These are phyloP conservation scores for Physaria fendleri DNA, from an alignment of 345 rosid species.

Conservation along the genomic window DNA sequence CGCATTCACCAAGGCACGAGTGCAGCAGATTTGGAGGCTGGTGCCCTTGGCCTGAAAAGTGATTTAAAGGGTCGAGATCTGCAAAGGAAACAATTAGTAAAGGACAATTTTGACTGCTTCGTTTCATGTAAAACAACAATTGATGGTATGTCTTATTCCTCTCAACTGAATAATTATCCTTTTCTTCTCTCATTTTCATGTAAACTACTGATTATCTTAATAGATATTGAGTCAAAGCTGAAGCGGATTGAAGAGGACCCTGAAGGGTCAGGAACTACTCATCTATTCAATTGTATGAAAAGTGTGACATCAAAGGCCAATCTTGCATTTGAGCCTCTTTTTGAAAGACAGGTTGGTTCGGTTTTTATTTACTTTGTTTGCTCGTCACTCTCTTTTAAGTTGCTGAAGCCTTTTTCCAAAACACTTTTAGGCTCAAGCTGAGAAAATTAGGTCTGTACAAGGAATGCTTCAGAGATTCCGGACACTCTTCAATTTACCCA, in stretches of 20 bases:
- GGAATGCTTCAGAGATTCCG: conserved; percentile 98
- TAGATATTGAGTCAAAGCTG: conserved; percentile 91
- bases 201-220: conserved; percentile 4
- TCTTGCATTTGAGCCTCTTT: conserved; percentile 86
- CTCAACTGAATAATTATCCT: neutral
- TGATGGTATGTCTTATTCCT: conserved; percentile 57
- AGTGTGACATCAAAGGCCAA: conserved; percentile 72
- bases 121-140: conserved; percentile 98
- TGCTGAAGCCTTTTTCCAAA: conserved; percentile 10
- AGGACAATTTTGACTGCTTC: conserved; percentile 95
- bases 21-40: conserved; percentile 83
- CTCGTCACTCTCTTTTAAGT: conserved; percentile 16
- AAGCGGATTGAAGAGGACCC: conserved; percentile 93
- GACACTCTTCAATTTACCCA: conserved; percentile 89
- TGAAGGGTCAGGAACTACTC: conserved; percentile 92
- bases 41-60: conserved; percentile 86
- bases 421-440: conserved; percentile 76
- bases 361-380: neutral
- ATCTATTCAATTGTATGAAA: conserved; percentile 67
- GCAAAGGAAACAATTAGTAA: conserved; percentile 88
- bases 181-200: conserved; percentile 19
- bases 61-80: conserved; percentile 88
- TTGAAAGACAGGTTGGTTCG: conserved; percentile 94
- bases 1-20: conserved; percentile 74
- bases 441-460: conserved; percentile 97